Percentiles rank a stretch among this genome's conserved stretches.
Conservation (phyloP, 2,329 filamentous ascomycete species). For the Ophiostoma ips region DNA sequence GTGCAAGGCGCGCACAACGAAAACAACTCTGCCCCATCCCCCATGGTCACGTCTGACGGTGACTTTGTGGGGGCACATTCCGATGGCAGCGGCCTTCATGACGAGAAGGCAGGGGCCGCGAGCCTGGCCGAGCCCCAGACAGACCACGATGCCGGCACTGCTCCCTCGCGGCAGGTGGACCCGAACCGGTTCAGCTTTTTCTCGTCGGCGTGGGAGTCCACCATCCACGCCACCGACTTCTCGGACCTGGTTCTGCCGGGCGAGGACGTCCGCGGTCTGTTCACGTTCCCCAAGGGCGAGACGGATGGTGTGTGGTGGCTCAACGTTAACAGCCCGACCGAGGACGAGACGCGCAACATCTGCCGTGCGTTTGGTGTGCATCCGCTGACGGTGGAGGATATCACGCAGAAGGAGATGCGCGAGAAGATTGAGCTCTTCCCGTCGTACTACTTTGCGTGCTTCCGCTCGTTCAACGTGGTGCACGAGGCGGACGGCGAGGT, state of each 20-base stretch:
- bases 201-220: conserved; percentile 85
- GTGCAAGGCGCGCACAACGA: conserved; percentile 21
- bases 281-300: conserved; percentile 50
- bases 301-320: conserved; percentile 93
- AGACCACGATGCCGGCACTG: conserved; percentile 30
- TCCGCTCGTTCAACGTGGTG: conserved; percentile 77
- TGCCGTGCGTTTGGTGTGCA: conserved; percentile 94
- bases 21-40: conserved; percentile 17
- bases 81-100: conserved; percentile 24
- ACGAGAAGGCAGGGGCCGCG: conserved; percentile 32
- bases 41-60: conserved; percentile 38
- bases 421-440: conserved; percentile 98
- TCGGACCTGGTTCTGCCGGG: conserved; percentile 80
- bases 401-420: conserved; percentile 83
- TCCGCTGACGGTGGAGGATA: conserved; percentile 90
- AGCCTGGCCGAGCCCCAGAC: conserved; percentile 14
- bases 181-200: conserved; percentile 91
- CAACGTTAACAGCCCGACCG: conserved; percentile 79
- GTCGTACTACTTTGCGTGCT: conserved; percentile 96
- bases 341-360: conserved; percentile 75
- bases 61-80: conserved; percentile 40
- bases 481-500: conserved; percentile 64
- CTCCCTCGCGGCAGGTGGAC: conserved; percentile 30
- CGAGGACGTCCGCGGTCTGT: conserved; percentile 79
- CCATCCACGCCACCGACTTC: conserved; percentile 79